A percentile compares a stretch with the other conserved stretches of the same genome.
Evolutionary conservation across 352 stramenopile species (phyloP).

Genomic region (Blastocystis sp.): DNA sequence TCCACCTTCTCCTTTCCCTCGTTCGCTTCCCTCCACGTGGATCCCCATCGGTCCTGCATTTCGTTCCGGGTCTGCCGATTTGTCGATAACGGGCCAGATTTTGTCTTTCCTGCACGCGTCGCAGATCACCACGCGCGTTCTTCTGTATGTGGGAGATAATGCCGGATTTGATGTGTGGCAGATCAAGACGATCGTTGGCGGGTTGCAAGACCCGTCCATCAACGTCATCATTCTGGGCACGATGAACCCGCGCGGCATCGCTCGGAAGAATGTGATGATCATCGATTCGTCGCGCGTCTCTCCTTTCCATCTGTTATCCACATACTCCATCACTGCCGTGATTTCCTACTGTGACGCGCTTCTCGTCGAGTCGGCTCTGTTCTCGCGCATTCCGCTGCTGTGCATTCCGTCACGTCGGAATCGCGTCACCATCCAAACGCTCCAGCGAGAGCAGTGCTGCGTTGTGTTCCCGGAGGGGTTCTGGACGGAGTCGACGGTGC

Average conservation of each 20-base stretch:
- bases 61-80: background rate
- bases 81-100: background rate
- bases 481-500: constrained; percentile 62
- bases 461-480: constrained; percentile 47
- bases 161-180: constrained; percentile 54
- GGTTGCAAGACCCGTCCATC: constrained; percentile 39
- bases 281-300: constrained; percentile 19
- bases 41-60: background rate
- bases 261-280: background rate
- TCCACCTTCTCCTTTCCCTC: background rate
- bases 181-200: constrained; percentile 31
- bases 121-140: constrained; percentile 10
- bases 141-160: constrained; percentile 37
- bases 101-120: background rate
- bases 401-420: constrained; percentile 53
- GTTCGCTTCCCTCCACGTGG: constrained; percentile 19
- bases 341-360: constrained; percentile 52
- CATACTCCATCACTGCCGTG: constrained; percentile 19
- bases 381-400: constrained; percentile 24
- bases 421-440: background rate
- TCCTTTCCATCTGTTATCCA: constrained; percentile 1
- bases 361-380: constrained; percentile 39
- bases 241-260: background rate
- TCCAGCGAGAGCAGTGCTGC: background rate
- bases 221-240: constrained; percentile 23